Evolutionary conservation across 148 eudicot genomes (phyloP), one percentile per base, ranked within the genome.

Genomic region (Arbutus unedo): DNA sequence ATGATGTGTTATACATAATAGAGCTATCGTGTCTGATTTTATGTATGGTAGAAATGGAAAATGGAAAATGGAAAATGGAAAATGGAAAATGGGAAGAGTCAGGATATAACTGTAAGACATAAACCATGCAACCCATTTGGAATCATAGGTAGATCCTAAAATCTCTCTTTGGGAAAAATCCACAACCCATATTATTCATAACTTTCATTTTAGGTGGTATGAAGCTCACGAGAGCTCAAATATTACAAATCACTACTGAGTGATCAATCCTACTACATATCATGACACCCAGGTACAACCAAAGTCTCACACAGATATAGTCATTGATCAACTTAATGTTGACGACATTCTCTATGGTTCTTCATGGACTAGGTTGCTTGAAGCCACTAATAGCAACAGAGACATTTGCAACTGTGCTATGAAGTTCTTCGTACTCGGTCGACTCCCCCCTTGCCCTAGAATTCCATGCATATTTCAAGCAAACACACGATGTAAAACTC

Each of bases 381-480:
- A 79, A 78, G 21, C 86, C 85, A 79, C 73, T 78, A 25, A 85
- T 78, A 56, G 83, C 84, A 25, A 88, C 70, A 60, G 87, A 71
- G 43, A 83, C 85, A 49, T 85, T 86, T 5, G 71, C 81, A 64
- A 83, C 85, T 80, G 80, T 84, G 78, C 83, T 78, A 0, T 79
- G 44, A 78, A 90, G 89, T 59, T 77, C 81, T 85, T 90, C 92
- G 79, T 90, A 88, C 79, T 85, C 85, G 3, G 67, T 8, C 15
- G 85, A 78, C 54, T 83, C 86, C 47, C 82, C 85, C 78, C 88
- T 81, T 3, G 83, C 84, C 68, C 62, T 15, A 21, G 75, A 82
- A 41, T 74, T 90, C 68, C 78, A 89, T 38, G 88, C 85, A 50
- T 87, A 79, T 57, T 68, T 76, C 72, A 90, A 44, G 79, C 90